Evolutionary conservation across 1,284 basidiomycete species (phyloP), one percentile per base, ranked within the genome.

Genomic region (Mixia osmundae): DNA sequence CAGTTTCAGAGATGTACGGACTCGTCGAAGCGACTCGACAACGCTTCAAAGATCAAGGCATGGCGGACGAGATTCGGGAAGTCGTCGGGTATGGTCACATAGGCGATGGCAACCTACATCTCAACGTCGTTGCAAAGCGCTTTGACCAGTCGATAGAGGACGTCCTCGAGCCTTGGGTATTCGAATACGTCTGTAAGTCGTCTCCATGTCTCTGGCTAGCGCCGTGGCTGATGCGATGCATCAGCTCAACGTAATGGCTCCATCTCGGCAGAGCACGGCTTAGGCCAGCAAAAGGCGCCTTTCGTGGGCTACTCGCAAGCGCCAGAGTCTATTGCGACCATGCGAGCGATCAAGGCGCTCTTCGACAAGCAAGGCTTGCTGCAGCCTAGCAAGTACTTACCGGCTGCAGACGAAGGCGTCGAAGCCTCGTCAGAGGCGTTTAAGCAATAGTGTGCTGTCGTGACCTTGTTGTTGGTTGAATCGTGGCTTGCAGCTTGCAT

Each of bases 31-130:
- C 66, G 28, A 75, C 87, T 35, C 64, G 78, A 39, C 68, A 72
- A 39, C 72, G 72, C 36, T 61, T 95, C 31, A 57, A 65, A 24
- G 68, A 71, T 25, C 69, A 72, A 44, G 83, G 78, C 1, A 58
- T 94, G 16, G 58, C 79, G 37, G 66, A 56, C 35, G 69, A 72
- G 38, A 52, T 91, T 33, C 74, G 72, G 51, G 69, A 72, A 50
- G 76, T 89, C 4, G 63, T 87, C 40, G 89, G 89, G 2, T 95
- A 85, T 51, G 89, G 91, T 3, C 91, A 99, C 55, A 74, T 95
- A 42, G 89, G 91, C 18, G 89, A 97, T 58, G 83, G 85, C 74
- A 97, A 97, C 52, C 57, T 97, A 35, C 89, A 99, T 54, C 61
- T 99, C 54, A 99, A 99, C 56, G 68, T 89, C 34, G 69, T 87